Conservation (phyloP, 495 filamentous ascomycete species). For the Podospora bellae-mahoneyi region DNA sequence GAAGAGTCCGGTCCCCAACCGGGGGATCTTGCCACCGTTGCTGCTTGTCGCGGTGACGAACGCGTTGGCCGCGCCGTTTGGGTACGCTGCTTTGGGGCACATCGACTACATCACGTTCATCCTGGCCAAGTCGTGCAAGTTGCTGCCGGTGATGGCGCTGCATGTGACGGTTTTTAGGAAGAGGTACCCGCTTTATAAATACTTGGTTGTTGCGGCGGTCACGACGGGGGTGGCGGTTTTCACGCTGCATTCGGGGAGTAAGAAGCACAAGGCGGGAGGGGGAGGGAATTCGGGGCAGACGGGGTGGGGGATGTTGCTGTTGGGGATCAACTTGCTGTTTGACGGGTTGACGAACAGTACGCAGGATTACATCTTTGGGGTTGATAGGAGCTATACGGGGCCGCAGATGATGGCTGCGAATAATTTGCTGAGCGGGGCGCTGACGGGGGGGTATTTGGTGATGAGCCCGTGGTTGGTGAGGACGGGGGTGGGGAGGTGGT, state of each 20-base stretch:
- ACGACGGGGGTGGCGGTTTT: conserved; percentile 93
- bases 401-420: conserved; percentile 99
- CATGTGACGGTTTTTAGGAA: conserved; percentile 90
- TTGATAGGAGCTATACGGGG: conserved; percentile 73
- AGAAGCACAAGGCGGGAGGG: conserved; percentile 44
- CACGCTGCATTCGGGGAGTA: conserved; percentile 76
- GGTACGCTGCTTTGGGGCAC: conserved; percentile 87
- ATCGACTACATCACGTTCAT: conserved; percentile 99
- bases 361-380: conserved; percentile 88
- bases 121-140: conserved; percentile 95
- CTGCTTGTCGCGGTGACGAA: conserved; percentile 81
- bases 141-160: conserved; percentile 95
- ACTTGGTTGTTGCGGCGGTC: conserved; percentile 84
- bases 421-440: conserved; percentile 72
- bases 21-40: conserved; percentile 70
- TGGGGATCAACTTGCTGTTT: conserved; percentile 89
- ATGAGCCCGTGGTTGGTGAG: conserved; percentile 72
- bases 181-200: conserved; percentile 93
- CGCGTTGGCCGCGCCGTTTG: conserved; percentile 88
- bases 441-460: conserved; percentile 73
- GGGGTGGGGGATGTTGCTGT: conserved; percentile 74
- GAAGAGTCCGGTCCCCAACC: conserved; percentile 71
- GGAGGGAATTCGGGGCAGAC: conserved; percentile 37
- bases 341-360: conserved; percentile 95
- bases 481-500: conserved; percentile 60